Base-by-base conservation (phyloP, 1,284 basidiomycete genomes). In the Fereydounia khargensis region DNA sequence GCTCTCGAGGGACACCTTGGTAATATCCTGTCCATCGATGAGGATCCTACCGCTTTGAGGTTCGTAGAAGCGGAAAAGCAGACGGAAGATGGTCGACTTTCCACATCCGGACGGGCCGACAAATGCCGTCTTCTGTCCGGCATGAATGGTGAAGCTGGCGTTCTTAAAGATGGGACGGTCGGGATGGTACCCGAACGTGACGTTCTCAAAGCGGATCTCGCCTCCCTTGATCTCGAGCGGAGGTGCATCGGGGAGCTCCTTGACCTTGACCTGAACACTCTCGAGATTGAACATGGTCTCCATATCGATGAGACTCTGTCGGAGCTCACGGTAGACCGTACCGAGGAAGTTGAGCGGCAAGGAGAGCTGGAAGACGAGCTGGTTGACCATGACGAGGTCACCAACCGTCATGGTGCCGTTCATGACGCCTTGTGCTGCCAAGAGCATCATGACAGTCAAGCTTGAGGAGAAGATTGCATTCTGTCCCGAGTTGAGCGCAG, bases 361-460 rank as follows among this genome's bases (percentile, higher is more conserved):
- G 1, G 90, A 94, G 0, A 98, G 80, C 76, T 98, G 95, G 80
- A 98, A 98, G 28, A 98, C 91, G n/a, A 98, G 82, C 74, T 97
- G 94, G 77, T 98, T 98, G 67, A 95, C 87, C 88, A 98, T 95
- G 55, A 98, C 95, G 17, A 98, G 82, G 74, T 98, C 94, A 9
- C 94, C 95, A 19, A 98, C 83, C 2, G 92, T 96, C 94, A 98
- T 97, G 0, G 89, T 91, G 10, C 92, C 91, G 62, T 91, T 87
- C 35, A 91, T 78, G 5, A 98, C 86, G 0, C 92, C 92, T 74
- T 97, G 90, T 0, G 94, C 92, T 3, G 92, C 91, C 47, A 98
- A 80, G 65, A 95, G 86, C 94, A 98, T 98, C 79, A 95, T 92
- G 47, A 86, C 81, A 0, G 94, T 98, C 69, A 98, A 77, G 0